A percentile compares a stretch with the other conserved stretches of the same genome.
Evolutionary conservation across 2,329 filamentous ascomycete genomes (phyloP).

Genomic region (Bipolaris bicolor): DNA sequence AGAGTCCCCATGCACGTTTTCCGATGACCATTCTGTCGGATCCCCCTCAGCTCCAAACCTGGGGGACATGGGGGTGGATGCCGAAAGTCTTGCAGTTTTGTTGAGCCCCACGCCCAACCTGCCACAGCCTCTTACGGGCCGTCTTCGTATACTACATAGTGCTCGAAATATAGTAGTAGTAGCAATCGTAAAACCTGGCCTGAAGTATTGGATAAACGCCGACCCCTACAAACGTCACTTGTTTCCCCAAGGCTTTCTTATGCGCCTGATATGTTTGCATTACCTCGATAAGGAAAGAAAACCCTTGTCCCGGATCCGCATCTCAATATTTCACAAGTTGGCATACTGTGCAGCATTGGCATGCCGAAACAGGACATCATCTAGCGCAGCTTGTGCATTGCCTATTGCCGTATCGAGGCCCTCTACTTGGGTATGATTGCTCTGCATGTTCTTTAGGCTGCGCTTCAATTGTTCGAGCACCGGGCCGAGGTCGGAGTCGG

Average conservation of each 20-base stretch:
- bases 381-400: conserved; percentile 41
- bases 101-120: conserved; percentile 11
- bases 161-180: neutral
- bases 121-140: conserved; percentile 4
- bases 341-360: conserved; percentile 41
- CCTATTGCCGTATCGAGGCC: conserved; percentile 42
- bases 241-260: conserved; percentile 10
- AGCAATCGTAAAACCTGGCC: conserved; percentile 3
- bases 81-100: conserved; percentile 1
- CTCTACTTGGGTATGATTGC: conserved; percentile 46
- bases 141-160: neutral
- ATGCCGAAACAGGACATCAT: conserved; percentile 45
- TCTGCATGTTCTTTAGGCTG: conserved; percentile 49
- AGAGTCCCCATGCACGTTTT: conserved; percentile 35
- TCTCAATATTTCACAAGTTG: conserved; percentile 39
- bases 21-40: conserved; percentile 41
- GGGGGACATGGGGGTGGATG: conserved; percentile 11
- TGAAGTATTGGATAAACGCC: conserved; percentile 32
- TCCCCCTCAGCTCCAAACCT: conserved; percentile 30
- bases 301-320: conserved; percentile 29
- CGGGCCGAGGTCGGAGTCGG: conserved; percentile 41
- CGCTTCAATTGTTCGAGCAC: conserved; percentile 47
- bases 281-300: conserved; percentile 23
- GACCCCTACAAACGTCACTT: conserved; percentile 26
- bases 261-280: conserved; percentile 28